phyloP scores from a whole-genome alignment of 495 filamentous ascomycete species.

The Schizothecium vesticola region DNA sequence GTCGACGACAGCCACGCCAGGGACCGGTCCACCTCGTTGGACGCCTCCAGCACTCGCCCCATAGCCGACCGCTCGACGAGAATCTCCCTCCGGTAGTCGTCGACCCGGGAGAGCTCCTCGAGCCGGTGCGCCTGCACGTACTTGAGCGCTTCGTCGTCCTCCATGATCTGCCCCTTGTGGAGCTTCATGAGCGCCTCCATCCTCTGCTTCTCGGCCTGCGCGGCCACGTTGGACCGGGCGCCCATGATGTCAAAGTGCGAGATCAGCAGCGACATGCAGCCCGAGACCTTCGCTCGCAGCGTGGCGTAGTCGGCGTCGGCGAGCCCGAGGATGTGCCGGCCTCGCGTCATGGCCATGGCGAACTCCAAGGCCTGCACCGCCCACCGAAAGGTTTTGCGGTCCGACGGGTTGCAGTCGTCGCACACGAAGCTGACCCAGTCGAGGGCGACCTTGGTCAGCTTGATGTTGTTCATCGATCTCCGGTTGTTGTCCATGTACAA shows the following conservation, averaged over 20 bases:
- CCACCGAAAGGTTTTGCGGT: conserved; percentile 95
- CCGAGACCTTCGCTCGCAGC: conserved; percentile 81
- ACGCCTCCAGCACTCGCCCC: conserved; percentile 85
- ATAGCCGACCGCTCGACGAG: conserved; percentile 85
- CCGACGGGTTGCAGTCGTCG: conserved; percentile 92
- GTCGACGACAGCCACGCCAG: conserved; percentile 89
- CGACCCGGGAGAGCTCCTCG: conserved; percentile 63
- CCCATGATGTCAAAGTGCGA: conserved; percentile 99
- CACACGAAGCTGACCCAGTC: conserved; percentile 98
- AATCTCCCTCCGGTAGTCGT: conserved; percentile 69
- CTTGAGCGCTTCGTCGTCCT: conserved; percentile 76
- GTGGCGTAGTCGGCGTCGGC: conserved; percentile 78
- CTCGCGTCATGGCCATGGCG: conserved; percentile 92
- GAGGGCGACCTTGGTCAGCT: conserved; percentile 83
- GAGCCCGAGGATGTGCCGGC: conserved; percentile 82
- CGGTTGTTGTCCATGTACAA: conserved; percentile 91
- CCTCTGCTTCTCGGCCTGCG: conserved; percentile 71
- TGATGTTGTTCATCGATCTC: conserved; percentile 91
- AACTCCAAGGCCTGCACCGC: conserved; percentile 92
- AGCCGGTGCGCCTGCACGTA: conserved; percentile 70
- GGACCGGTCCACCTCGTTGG: conserved; percentile 90
- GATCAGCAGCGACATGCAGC: conserved; percentile 95
- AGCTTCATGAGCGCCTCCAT: conserved; percentile 70
- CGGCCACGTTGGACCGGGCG: conserved; percentile 83
- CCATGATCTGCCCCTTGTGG: conserved; percentile 67